These are phyloP conservation scores for Pseudocercospora fijiensis DNA, from an alignment of 2,329 filamentous ascomycete genomes.

Conservation along the genomic window DNA sequence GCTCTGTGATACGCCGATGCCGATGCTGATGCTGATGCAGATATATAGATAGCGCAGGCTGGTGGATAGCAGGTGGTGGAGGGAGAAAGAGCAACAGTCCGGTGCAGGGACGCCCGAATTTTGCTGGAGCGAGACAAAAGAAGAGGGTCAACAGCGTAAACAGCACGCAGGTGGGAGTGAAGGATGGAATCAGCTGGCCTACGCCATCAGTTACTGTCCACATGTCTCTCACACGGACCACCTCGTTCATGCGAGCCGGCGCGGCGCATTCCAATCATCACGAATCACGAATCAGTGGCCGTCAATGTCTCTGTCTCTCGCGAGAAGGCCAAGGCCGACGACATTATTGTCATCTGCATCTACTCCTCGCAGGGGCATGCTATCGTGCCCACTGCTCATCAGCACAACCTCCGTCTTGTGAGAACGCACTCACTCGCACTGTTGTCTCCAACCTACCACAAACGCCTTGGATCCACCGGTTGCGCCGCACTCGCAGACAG, in stretches of 20 bases:
- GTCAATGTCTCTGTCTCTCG: constrained; percentile 3
- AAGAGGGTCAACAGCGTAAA: too few species aligned
- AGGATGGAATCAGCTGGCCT: background rate
- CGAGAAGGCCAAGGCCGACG: background rate
- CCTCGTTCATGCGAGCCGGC: constrained; percentile 12
- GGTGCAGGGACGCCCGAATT: background rate
- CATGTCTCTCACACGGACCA: background rate
- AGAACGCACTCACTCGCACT: background rate
- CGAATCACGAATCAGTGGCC: constrained; percentile 5
- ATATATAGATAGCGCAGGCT: too few species aligned
- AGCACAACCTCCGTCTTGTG: background rate
- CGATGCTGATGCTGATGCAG: background rate
- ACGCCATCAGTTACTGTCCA: background rate
- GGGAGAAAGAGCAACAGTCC: background rate
- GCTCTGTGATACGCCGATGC: background rate
- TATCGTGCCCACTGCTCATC: background rate
- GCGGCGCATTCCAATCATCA: constrained; percentile 13
- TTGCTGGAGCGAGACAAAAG: background rate
- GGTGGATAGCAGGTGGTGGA: too few species aligned
- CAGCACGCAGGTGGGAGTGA: background rate
- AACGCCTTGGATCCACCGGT: background rate
- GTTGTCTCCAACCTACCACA: background rate
- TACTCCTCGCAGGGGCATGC: background rate
- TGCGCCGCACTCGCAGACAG: background rate
- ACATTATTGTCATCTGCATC: background rate